These are phyloP conservation scores for Pelargonium cotyledonis DNA, from an alignment of 441 rosid species.

Conservation along the genomic window DNA sequence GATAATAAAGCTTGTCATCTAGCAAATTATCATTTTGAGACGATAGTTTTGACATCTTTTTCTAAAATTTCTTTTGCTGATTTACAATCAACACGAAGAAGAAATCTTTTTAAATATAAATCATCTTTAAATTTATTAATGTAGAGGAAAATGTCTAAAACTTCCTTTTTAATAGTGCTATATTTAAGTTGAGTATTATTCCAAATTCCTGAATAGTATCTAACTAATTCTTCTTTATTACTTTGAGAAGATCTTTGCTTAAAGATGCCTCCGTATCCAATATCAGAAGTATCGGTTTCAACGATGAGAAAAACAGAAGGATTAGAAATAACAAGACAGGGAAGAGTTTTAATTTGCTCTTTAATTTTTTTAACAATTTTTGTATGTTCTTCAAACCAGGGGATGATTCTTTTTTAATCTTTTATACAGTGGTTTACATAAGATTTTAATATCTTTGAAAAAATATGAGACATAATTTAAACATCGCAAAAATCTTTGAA, in stretches of 20 bases:
- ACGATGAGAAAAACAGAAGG: background rate
- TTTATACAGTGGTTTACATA: background rate
- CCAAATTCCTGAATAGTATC: background rate
- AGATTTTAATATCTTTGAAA: background rate
- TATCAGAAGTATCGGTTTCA: background rate
- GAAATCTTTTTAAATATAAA: background rate
- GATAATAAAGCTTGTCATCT: constrained; percentile 8
- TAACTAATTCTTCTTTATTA: background rate
- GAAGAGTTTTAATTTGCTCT: background rate
- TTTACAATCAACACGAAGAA: background rate
- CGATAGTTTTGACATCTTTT: background rate
- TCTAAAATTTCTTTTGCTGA: background rate
- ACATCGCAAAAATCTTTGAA: background rate
- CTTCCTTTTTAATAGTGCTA: constrained; percentile 2
- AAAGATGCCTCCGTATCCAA: background rate
- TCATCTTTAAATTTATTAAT: constrained; percentile 5
- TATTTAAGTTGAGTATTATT: background rate
- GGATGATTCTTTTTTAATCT: background rate
- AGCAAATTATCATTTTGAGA: background rate
- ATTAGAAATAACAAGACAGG: background rate
- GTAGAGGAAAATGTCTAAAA: background rate
- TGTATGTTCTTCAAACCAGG: background rate
- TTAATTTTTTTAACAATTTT: background rate
- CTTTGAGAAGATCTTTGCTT: background rate
- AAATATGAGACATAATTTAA: background rate